Evolutionary conservation across 306 rosid genomes (phyloP), one percentile per base, ranked within the genome.

Genomic region (Potentilla sterilis): DNA sequence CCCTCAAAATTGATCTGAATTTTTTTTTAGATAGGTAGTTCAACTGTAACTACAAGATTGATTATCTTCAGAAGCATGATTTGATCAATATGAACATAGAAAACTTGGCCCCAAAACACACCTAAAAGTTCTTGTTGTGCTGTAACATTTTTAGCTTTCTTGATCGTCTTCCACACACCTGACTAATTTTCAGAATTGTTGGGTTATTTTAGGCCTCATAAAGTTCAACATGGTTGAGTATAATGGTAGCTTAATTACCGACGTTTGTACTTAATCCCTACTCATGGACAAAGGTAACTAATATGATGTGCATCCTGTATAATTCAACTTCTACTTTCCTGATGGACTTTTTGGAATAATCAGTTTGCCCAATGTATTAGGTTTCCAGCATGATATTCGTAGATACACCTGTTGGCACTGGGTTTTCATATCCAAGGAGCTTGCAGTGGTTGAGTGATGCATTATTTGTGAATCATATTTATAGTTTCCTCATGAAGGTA

Each of bases 241-340:
- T 54, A 80, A 86, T 67, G 85, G 85, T 9, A 81, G 79, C 55
- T 43, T 80, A n/a, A n/a, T n/a, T n/a, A 37, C 83, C 87, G 24
- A 67, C 79, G 34, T 67, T 83, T 3, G 55, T 2, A 3, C 24
- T 78, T 42, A 52, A 73, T 64, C 81, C 63, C 28, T n/a, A 79
- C 67, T 83, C 86, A 32, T 83, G 86, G 86, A 83, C 83, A n/a
- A 79, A 76, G 83, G 86, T 75, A 67, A 22, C 6, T 22, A 12
- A 43, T 10, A 67, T 11, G 48, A 67, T 43, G 54, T 32, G 16
- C 24, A 47, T 16, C 59, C 34, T 15, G 16, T 44, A 43, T 22
- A 21, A 9, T 46, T 46, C 22, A 11, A 9, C 41, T 15, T 13
- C 43, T 68, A 9, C 28, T 28, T 69, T 68, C 57, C 21, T 34